Evolutionary conservation across 2,329 filamentous ascomycete genomes (phyloP), one percentile per base, ranked within the genome.

Genomic region (Beauveria sp.): DNA sequence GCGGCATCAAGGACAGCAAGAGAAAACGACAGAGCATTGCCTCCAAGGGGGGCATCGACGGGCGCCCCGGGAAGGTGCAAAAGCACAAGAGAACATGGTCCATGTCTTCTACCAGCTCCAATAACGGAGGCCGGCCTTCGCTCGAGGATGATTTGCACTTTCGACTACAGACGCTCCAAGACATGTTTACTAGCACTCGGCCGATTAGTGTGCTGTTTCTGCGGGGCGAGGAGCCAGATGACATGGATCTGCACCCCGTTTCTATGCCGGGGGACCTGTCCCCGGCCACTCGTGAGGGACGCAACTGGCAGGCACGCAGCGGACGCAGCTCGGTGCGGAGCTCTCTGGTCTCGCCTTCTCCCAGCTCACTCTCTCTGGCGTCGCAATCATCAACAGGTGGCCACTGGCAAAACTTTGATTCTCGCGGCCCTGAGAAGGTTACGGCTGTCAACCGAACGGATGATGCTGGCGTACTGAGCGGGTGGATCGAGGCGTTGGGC

Each of bases 11-110:
- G 69, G 85, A 88, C 64, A 80, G 82, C 50, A 89, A 88, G 71
- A 78, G 86, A 60, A 88, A 88, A 72, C 78, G 84, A 50, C 75
- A 81, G 46, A 78, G 78, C 8, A 80, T 77, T 2, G 76, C 73
- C 2, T 69, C 74, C n/a, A 83, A 82, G 66, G 66, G 67, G 5
- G 78, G 78, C 65, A 74, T 80, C 64, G 66, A 77, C 70, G 75
- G 86, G 72, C 80, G 90, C 61, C 86, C 89, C 3, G 89, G 89
- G n/a, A 96, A 96, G 73, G 84, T 90, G 1, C 84, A 86, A 26
- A 96, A 96, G 74, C 92, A 97, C 75, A 96, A 96, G 75, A 82
- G 93, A 63, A 96, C 92, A 0, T 97, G 93, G 92, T 97, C 93
- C 10, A 91, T 96, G 82, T 93, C 91, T 26, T 97, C 93, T 6